Conservation (phyloP, 2,329 filamentous ascomycete species). For the Acephala macrosclerotiorum region DNA sequence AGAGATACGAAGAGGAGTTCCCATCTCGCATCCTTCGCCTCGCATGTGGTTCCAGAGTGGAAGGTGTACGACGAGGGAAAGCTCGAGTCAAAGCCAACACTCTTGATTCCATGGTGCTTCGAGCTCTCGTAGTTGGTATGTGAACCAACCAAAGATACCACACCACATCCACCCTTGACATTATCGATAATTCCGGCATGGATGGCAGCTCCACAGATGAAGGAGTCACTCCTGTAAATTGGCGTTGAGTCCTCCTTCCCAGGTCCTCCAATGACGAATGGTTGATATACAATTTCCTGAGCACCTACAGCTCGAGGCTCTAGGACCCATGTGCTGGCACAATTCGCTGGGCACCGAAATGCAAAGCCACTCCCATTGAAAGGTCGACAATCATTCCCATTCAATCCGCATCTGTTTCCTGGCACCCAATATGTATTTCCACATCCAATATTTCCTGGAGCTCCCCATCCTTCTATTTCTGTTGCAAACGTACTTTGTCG, state of each 20-base stretch:
- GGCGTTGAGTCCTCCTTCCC: conserved; percentile 52
- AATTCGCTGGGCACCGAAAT: conserved; percentile 79
- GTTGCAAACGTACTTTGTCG: conserved; percentile 64
- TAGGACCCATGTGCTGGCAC: conserved; percentile 68
- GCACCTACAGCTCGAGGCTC: conserved; percentile 80
- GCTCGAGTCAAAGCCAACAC: conserved; percentile 81
- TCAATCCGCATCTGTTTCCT: conserved; percentile 76
- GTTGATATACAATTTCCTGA: conserved; percentile 68
- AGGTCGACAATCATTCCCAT: conserved; percentile 77
- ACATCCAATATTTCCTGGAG: conserved; percentile 71
- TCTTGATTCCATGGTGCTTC: conserved; percentile 76
- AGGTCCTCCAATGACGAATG: conserved; percentile 74
- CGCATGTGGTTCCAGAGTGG: conserved; percentile 67
- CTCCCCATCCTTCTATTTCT: conserved; percentile 73
- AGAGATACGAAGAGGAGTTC: conserved; percentile 81
- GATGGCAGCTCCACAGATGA: conserved; percentile 84
- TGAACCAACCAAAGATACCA: conserved; percentile 76
- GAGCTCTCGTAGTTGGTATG: conserved; percentile 68
- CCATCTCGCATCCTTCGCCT: conserved; percentile 84
- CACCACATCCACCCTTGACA: conserved; percentile 79
- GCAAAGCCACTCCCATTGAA: conserved; percentile 75
- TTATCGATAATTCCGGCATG: conserved; percentile 82
- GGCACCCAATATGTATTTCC: conserved; percentile 73
- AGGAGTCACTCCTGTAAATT: conserved; percentile 88
- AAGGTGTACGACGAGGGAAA: conserved; percentile 92